These are phyloP conservation scores for Neopestalotiopsis rosae DNA, from an alignment of 2,329 filamentous ascomycete genomes.

Conservation along the genomic window DNA sequence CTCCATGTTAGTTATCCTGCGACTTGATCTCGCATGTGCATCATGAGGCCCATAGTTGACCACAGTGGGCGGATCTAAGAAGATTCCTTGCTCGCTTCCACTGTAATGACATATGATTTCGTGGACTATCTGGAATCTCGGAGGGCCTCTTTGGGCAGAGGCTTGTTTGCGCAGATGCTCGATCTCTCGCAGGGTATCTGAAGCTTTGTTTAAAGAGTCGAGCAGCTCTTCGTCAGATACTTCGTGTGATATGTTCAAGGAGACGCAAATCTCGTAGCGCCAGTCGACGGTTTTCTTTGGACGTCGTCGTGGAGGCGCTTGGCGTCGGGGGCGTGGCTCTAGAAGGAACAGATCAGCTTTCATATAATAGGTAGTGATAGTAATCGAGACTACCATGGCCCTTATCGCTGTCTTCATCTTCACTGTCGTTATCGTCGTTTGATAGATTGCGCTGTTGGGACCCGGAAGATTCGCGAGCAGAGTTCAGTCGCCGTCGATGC, in stretches of 20 bases:
- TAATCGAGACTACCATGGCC: background rate
- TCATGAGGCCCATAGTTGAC: background rate
- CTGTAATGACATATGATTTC: background rate
- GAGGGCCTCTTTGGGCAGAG: background rate
- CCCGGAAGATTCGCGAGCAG: too few relatives aligned
- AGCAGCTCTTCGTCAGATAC: background rate
- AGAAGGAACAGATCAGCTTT: background rate
- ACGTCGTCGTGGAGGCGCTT: background rate
- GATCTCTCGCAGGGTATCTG: background rate
- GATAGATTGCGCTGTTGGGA: too few relatives aligned
- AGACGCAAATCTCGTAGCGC: background rate
- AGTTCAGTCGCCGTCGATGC: too few relatives aligned
- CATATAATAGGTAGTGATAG: background rate
- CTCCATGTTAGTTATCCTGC: background rate
- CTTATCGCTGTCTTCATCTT: too few relatives aligned
- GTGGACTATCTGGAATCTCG: background rate
- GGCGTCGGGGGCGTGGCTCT: background rate
- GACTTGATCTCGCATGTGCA: background rate
- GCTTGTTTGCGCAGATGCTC: background rate
- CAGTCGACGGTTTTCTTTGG: background rate
- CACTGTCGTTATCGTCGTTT: too few relatives aligned
- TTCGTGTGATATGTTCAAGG: background rate
- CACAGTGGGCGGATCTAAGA: background rate
- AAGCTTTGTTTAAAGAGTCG: background rate
- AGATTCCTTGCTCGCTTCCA: background rate